Evolutionary conservation across 2,329 filamentous ascomycete species (phyloP).

Genomic region (Xylariaceae sp.): DNA sequence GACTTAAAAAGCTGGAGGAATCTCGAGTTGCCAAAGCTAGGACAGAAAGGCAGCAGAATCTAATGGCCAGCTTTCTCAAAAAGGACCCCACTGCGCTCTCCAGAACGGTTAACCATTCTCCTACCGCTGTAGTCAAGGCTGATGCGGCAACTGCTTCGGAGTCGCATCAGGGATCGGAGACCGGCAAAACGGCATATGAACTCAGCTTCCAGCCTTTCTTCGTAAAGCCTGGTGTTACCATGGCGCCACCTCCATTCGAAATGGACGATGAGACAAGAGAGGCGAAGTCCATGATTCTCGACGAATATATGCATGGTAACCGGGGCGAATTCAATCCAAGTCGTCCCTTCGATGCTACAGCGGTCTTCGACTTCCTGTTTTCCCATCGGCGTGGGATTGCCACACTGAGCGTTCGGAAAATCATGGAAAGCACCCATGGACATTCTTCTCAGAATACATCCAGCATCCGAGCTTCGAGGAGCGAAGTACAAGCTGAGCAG

Average conservation of each 20-base stretch:
- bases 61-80: slow-evolving; percentile 26
- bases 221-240: slow-evolving; percentile 62
- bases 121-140: slow-evolving; percentile 9
- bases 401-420: slow-evolving; percentile 52
- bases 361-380: slow-evolving; percentile 42
- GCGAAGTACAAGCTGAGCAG: slow-evolving; percentile 37
- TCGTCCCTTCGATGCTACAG: slow-evolving; percentile 39
- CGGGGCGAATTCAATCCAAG: slow-evolving; percentile 40
- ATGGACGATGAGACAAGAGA: slow-evolving; percentile 53
- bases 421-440: slow-evolving; percentile 52
- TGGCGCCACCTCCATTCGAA: slow-evolving; percentile 56
- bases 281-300: slow-evolving; percentile 47
- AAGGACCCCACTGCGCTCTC: slow-evolving; percentile 25
- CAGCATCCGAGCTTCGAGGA: slow-evolving; percentile 29
- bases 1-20: slow-evolving; percentile 38
- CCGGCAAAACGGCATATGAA: slow-evolving; percentile 51
- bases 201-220: slow-evolving; percentile 77
- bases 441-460: slow-evolving; percentile 29
- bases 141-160: slow-evolving; percentile 22
- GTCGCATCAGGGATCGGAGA: slow-evolving; percentile 24
- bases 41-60: slow-evolving; percentile 36
- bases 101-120: slow-evolving; percentile 18
- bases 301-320: slow-evolving; percentile 45
- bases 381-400: slow-evolving; percentile 41
- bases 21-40: slow-evolving; percentile 37